A percentile compares a stretch with the other conserved stretches of the same genome.
phyloP scores from a whole-genome alignment of 2,329 filamentous ascomycete species.

The Neospermospora avenae region DNA sequence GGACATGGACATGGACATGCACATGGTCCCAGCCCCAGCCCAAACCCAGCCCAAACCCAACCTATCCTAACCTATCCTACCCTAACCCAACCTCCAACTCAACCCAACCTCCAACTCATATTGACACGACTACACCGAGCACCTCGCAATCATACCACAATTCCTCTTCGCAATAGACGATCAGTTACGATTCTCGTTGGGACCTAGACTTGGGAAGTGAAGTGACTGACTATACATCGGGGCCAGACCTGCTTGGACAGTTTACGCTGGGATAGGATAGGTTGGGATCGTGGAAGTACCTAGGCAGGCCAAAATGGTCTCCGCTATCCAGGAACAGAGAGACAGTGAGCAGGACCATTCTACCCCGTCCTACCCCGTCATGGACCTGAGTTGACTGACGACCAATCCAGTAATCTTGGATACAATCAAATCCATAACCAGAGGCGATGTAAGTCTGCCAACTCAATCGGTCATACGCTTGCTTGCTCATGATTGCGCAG shows the following conservation, averaged over 20 bases:
- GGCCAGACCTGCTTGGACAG: too few species aligned
- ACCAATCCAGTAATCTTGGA: conserved; percentile 60
- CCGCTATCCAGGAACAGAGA: conserved; percentile 80
- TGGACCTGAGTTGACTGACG: conserved; percentile 17
- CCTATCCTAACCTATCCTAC: too few species aligned
- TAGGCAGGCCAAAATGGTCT: conserved; percentile 66
- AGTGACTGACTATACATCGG: too few species aligned
- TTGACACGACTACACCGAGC: neutral
- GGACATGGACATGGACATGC: too few species aligned
- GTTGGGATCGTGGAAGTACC: neutral
- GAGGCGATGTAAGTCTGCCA: conserved; percentile 65
- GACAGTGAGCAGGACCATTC: conserved; percentile 52
- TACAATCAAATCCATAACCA: conserved; percentile 73
- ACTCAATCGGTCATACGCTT: conserved; percentile 3
- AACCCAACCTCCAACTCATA: too few species aligned
- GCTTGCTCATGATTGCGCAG: conserved; percentile 46
- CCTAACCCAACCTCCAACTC: too few species aligned
- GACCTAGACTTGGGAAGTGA: too few species aligned
- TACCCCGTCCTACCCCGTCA: conserved; percentile 1
- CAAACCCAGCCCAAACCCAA: too few species aligned
- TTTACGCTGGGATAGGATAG: too few species aligned
- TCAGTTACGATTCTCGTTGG: too few species aligned
- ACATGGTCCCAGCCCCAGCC: too few species aligned
- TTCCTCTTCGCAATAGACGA: neutral
- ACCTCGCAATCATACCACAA: neutral